A percentile compares a stretch with the other conserved stretches of the same genome.
Evolutionary conservation across 441 rosid species (phyloP).

Genomic region (Adansonia grandidieri): DNA sequence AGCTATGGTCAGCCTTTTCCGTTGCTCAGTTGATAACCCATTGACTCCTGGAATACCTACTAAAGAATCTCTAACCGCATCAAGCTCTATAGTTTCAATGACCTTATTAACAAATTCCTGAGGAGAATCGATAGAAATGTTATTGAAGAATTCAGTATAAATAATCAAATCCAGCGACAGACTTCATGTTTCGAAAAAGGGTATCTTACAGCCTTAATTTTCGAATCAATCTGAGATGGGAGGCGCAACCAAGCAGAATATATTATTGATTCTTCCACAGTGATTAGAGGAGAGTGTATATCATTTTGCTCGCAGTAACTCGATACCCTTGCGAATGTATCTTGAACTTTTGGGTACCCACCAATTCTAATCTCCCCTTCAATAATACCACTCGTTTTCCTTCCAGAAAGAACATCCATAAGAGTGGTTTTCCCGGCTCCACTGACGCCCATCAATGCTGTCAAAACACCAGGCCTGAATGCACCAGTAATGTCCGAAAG

Average conservation of each 20-base stretch:
- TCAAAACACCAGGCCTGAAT: conserved; percentile 63
- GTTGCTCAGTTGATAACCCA: conserved; percentile 69
- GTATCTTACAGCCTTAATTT: conserved; percentile 46
- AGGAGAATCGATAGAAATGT: neutral
- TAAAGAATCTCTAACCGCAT: conserved; percentile 46
- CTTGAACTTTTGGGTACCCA: conserved; percentile 60
- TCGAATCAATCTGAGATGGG: conserved; percentile 41
- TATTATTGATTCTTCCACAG: conserved; percentile 59
- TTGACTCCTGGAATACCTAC: conserved; percentile 56
- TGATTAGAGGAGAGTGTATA: conserved; percentile 65
- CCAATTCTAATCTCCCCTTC: conserved; percentile 64
- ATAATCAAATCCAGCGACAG: neutral
- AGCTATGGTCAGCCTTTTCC: conserved; percentile 29
- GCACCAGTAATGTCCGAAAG: conserved; percentile 57
- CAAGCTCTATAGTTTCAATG: conserved; percentile 58
- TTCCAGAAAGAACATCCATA: conserved; percentile 70
- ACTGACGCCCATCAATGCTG: conserved; percentile 77
- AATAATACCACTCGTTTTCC: conserved; percentile 66
- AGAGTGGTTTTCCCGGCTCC: conserved; percentile 82
- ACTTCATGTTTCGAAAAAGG: neutral
- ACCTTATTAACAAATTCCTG: conserved; percentile 60
- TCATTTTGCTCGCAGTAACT: conserved; percentile 75
- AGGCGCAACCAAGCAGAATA: conserved; percentile 70
- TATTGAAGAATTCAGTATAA: neutral
- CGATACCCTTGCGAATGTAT: conserved; percentile 63